Conservation (phyloP, 805 yeast genomes). For the Wickerhamiella sergipiensis region DNA sequence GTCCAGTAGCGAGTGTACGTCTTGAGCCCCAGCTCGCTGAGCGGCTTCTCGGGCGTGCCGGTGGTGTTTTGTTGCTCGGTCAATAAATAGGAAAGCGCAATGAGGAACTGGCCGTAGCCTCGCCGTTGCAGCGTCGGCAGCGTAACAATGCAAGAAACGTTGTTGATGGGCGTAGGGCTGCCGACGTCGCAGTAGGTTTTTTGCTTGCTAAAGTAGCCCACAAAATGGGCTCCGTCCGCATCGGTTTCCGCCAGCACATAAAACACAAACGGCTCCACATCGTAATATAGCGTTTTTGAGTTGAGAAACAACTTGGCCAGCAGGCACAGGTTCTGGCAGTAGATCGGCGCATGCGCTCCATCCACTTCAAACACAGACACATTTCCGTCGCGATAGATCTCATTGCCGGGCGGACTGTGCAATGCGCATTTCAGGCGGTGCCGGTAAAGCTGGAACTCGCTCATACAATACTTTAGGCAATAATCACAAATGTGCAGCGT, state of each 20-base stretch:
- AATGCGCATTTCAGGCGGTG: slow-evolving; percentile 65
- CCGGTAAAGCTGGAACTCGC: slow-evolving; percentile 50
- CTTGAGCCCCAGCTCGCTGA: slow-evolving; percentile 70
- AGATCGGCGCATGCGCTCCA: slow-evolving; percentile 68
- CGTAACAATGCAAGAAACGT: slow-evolving; percentile 82
- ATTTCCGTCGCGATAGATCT: slow-evolving; percentile 64
- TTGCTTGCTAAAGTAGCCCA: slow-evolving; percentile 91
- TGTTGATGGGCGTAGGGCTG: slow-evolving; percentile 34
- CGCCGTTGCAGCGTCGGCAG: slow-evolving; percentile 75
- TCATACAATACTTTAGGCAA: slow-evolving; percentile 67
- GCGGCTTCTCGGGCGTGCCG: slow-evolving; percentile 94
- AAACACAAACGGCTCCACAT: slow-evolving; percentile 89
- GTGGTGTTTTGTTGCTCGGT: slow-evolving; percentile 59
- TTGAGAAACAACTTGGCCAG: slow-evolving; percentile 79
- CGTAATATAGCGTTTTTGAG: slow-evolving; percentile 84
- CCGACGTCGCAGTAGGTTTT: slow-evolving; percentile 23
- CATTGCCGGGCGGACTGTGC: slow-evolving; percentile 79
- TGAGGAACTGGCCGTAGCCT: slow-evolving; percentile 80
- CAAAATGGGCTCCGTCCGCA: slow-evolving; percentile 49
- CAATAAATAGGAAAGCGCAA: slow-evolving; percentile 76
- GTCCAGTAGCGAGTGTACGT: slow-evolving; percentile 87
- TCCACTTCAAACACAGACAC: slow-evolving; percentile 81
- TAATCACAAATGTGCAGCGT: slow-evolving; percentile 68
- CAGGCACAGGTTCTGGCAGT: slow-evolving; percentile 81
- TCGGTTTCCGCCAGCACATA: slow-evolving; percentile 69